Evolutionary conservation across 1,284 basidiomycete genomes (phyloP).

Genomic region (Wolfiporia cocos): DNA sequence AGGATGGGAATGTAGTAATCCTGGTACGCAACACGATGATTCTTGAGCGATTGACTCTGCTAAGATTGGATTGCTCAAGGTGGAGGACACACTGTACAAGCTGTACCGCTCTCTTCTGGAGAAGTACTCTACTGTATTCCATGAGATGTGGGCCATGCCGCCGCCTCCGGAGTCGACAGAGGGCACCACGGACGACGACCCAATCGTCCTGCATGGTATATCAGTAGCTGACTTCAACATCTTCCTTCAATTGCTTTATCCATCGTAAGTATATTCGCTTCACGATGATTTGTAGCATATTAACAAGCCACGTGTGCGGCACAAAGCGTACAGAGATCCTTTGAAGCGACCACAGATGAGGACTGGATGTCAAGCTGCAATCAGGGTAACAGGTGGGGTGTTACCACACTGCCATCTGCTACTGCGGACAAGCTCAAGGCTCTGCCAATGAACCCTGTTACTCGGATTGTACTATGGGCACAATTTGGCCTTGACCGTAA

Average conservation of each 20-base stretch:
- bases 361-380: constrained; percentile 16
- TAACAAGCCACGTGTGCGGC: not conserved
- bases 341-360: constrained; percentile 11
- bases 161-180: constrained; percentile 11
- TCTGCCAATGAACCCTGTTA: constrained; percentile 10
- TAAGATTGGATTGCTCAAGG: constrained; percentile 1
- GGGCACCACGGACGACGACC: constrained; percentile 11
- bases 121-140: constrained; percentile 13
- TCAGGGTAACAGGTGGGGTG: constrained; percentile 16
- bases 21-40: constrained; percentile 10
- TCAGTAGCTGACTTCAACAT: constrained; percentile 10
- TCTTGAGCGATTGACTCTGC: too few relatives aligned
- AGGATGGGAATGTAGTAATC: constrained; percentile 14
- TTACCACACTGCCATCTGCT: constrained; percentile 11
- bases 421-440: constrained; percentile 8
- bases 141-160: constrained; percentile 12
- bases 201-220: constrained; percentile 12
- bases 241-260: constrained; percentile 14
- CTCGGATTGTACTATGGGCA: constrained; percentile 12
- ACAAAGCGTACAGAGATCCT: constrained; percentile 8
- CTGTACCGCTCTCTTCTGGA: constrained; percentile 14
- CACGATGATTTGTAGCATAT: not conserved
- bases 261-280: constrained; percentile 7
- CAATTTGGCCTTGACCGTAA: constrained; percentile 11
- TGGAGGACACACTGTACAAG: constrained; percentile 11